Conservation (phyloP, 805 yeast genomes). For the Sporopachydermia quercuum region DNA sequence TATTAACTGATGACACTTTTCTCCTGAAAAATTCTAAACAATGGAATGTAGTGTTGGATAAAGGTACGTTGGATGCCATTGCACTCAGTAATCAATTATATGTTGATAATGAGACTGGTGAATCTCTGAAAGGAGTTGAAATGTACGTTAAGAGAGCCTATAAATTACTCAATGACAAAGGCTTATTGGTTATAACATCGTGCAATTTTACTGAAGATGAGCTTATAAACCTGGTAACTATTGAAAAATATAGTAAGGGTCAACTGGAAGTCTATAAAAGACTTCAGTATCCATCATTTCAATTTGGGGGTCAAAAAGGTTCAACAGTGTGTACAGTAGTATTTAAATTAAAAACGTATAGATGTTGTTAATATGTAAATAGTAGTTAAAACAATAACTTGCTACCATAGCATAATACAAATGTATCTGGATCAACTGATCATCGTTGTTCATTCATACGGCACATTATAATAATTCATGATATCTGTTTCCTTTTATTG, state of each 20-base stretch:
- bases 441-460: no score
- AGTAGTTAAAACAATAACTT: no score
- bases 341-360: slow-evolving; percentile 30
- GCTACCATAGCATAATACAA: no score
- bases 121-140: slow-evolving; percentile 24
- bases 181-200: slow-evolving; percentile 65
- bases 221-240: slow-evolving; percentile 37
- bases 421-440: no score
- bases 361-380: no score
- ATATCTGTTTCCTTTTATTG: no score
- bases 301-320: slow-evolving; percentile 84
- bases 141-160: slow-evolving; percentile 49
- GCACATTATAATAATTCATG: no score
- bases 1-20: slow-evolving; percentile 28
- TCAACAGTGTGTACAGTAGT: slow-evolving; percentile 81
- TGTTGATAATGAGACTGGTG: slow-evolving; percentile 29
- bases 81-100: slow-evolving; percentile 57
- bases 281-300: slow-evolving; percentile 65
- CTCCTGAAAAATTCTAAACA: slow-evolving; percentile 16
- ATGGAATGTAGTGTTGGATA: slow-evolving; percentile 74
- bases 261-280: slow-evolving; percentile 44
- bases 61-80: slow-evolving; percentile 95
- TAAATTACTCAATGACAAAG: slow-evolving; percentile 41
- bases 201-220: slow-evolving; percentile 88
- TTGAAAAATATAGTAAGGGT: slow-evolving; percentile 20